Evolutionary conservation across 1,284 basidiomycete species (phyloP), one percentile per base, ranked within the genome.

Genomic region (Ustilago lituana): DNA sequence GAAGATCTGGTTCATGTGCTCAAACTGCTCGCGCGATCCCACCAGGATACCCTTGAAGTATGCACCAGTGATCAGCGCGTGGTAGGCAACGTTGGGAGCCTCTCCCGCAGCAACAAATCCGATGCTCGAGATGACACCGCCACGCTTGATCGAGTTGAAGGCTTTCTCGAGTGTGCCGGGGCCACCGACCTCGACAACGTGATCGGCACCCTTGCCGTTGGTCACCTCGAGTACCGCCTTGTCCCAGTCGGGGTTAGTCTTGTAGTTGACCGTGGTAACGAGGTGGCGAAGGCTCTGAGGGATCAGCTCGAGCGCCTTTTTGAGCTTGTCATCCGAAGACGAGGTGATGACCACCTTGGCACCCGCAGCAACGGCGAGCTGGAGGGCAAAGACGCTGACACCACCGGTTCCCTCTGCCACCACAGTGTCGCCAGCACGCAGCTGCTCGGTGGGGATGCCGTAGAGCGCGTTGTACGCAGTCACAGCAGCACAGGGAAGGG

Each of bases 311-410:
- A 54, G 37, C 0, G 76, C 82, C 29, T 74, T 71, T 29, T 80
- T 72, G 22, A 84, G 78, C 78, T 89, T 89, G 31, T 86, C 85
- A 63, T 88, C 87, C 0, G 87, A 87, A 0, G 87, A 88, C 0
- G 87, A 88, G 0, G 87, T 88, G 22, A 84, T 83, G 57, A 90
- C 88, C 17, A 87, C 87, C 4, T 79, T 85, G 2, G 87, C 87
- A 12, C 88, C 88, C 0, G 85, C 84, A 0, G 86, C 87, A 17
- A 86, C 82, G 0, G 87, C 88, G 38, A 89, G 82, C 76, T 88
- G 88, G 41, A 83, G 83, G 73, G 23, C 80, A 86, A 71, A 86
- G 85, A 86, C 84, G 2, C 86, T 87, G 14, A 88, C 87, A 32
- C 87, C 87, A 5, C 87, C 88, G 0, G 87, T 88, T 7, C 87